Percentiles rank a stretch among this genome's conserved stretches.
These are phyloP conservation scores for Phlebiopsis gigantea DNA, from an alignment of 768 basidiomycete genomes.

Conservation along the genomic window DNA sequence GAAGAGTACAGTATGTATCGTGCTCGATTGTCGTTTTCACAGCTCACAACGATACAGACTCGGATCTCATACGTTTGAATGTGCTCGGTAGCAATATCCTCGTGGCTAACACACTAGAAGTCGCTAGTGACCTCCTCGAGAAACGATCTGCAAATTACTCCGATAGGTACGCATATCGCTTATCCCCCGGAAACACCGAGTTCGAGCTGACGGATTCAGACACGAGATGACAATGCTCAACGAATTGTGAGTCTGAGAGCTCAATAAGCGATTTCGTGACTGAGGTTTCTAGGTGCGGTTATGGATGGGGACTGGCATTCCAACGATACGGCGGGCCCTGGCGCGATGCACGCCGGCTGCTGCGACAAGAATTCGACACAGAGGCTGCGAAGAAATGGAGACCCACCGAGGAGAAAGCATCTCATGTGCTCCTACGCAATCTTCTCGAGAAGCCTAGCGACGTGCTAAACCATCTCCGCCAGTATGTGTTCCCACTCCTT, in stretches of 20 bases:
- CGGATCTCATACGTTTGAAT: constrained; percentile 1
- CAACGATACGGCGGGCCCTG: constrained; percentile 9
- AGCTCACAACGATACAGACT: not conserved
- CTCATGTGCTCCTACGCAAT: constrained; percentile 6
- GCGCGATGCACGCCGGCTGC: constrained; percentile 5
- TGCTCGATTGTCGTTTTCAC: not conserved
- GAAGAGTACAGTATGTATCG: not conserved
- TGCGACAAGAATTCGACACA: constrained; percentile 12
- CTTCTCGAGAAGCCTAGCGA: constrained; percentile 3
- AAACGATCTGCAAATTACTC: constrained; percentile 29
- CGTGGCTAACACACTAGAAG: constrained; percentile 27
- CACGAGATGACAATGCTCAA: constrained; percentile 12
- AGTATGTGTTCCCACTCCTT: constrained; percentile 3
- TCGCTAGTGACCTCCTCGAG: constrained; percentile 30
- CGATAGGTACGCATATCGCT: constrained; percentile 15
- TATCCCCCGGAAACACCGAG: not conserved
- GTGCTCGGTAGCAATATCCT: constrained; percentile 21
- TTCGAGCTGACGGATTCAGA: not conserved
- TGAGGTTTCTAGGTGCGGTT: constrained; percentile 2
- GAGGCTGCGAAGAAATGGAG: constrained; percentile 8
- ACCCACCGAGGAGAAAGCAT: not conserved
- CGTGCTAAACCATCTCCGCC: constrained; percentile 10
- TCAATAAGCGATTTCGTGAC: not conserved
- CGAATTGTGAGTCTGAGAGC: not conserved
- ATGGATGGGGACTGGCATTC: constrained; percentile 13